These are phyloP conservation scores for Aspergillus leporis DNA, from an alignment of 495 filamentous ascomycete genomes.

Conservation along the genomic window DNA sequence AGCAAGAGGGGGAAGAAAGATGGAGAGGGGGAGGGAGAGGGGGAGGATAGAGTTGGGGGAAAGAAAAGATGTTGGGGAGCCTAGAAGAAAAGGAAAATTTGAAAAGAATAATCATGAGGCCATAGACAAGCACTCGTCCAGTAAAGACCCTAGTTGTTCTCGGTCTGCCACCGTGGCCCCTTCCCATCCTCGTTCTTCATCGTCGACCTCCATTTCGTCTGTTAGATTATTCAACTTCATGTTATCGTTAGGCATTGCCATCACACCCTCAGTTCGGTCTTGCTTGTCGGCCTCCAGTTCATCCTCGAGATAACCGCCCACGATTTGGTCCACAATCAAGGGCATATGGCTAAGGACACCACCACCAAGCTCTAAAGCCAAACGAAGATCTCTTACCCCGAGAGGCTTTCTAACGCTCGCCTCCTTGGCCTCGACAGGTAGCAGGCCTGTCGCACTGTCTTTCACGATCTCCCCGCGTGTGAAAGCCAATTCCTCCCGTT, in stretches of 20 bases:
- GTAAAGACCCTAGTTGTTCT: slow-evolving; percentile 61
- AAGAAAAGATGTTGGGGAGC: no score
- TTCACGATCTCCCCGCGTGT: slow-evolving; percentile 70
- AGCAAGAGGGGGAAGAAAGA: background rate
- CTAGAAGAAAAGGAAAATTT: slow-evolving; percentile 7
- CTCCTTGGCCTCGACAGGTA: slow-evolving; percentile 74
- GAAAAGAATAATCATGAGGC: slow-evolving; percentile 38
- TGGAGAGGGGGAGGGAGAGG: slow-evolving; percentile 11
- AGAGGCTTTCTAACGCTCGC: slow-evolving; percentile 65
- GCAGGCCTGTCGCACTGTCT: slow-evolving; percentile 59
- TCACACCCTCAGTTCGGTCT: slow-evolving; percentile 47
- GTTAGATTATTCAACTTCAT: slow-evolving; percentile 34
- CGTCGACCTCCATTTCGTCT: slow-evolving; percentile 67
- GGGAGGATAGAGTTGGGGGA: background rate
- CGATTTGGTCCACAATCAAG: slow-evolving; percentile 66
- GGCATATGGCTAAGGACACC: slow-evolving; percentile 76
- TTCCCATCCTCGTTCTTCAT: slow-evolving; percentile 70
- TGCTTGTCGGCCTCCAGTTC: slow-evolving; percentile 62
- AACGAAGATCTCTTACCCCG: slow-evolving; percentile 74
- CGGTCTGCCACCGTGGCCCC: slow-evolving; percentile 63
- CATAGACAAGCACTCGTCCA: slow-evolving; percentile 64
- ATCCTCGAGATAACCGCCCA: slow-evolving; percentile 72
- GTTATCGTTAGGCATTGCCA: slow-evolving; percentile 29
- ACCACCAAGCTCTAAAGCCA: slow-evolving; percentile 73
- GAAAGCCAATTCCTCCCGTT: slow-evolving; percentile 68